Percentiles rank a stretch among this genome's conserved stretches.
Evolutionary conservation across 2,329 filamentous ascomycete genomes (phyloP).

Genomic region (Talaromyces piceae): DNA sequence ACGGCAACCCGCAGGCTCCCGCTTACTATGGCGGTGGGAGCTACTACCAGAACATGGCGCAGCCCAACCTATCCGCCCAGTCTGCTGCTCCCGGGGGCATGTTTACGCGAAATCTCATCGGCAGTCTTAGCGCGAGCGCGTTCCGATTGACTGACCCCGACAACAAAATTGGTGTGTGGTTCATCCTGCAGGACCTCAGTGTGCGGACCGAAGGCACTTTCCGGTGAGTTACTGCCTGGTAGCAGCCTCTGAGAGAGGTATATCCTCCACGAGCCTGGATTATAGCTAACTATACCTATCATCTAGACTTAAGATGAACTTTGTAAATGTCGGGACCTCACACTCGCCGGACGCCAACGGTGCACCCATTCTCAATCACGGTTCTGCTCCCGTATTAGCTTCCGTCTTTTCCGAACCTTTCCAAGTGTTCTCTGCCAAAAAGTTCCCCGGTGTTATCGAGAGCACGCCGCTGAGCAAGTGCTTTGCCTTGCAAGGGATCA

Average conservation of each 20-base stretch:
- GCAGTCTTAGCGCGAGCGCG: constrained; percentile 81
- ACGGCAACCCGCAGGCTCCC: constrained; percentile 22
- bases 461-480: constrained; percentile 85
- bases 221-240: constrained; percentile 51
- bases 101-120: constrained; percentile 93
- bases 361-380: constrained; percentile 56
- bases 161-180: constrained; percentile 87
- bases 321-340: constrained; percentile 70
- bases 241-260: neutral
- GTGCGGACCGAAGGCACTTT: constrained; percentile 89
- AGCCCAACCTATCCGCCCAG: constrained; percentile 27
- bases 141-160: constrained; percentile 72
- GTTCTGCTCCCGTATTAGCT: constrained; percentile 70
- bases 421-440: constrained; percentile 93
- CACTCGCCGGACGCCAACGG: constrained; percentile 32
- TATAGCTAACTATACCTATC: too few species aligned
- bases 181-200: constrained; percentile 89
- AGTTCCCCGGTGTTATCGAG: constrained; percentile 95
- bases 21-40: constrained; percentile 23
- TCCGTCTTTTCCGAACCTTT: constrained; percentile 82
- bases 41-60: constrained; percentile 26
- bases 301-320: constrained; percentile 59
- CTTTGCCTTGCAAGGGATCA: constrained; percentile 90
- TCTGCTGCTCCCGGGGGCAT: constrained; percentile 60
- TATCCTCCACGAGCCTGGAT: too few species aligned